Conservation (phyloP, 2,329 filamentous ascomycete species). For the Pseudogymnoascus sp. region DNA sequence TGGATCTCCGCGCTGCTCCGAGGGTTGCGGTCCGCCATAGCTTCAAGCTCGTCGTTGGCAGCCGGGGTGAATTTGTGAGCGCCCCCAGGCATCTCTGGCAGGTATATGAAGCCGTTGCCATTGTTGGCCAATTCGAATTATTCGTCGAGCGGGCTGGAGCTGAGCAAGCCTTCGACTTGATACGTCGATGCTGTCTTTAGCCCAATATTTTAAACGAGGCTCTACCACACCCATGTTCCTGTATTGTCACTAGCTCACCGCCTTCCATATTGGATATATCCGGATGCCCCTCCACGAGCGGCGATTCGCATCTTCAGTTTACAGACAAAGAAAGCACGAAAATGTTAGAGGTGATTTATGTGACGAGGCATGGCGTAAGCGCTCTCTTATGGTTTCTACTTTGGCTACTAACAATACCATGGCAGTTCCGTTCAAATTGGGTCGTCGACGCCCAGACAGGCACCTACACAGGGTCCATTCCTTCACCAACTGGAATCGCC, state of each 20-base stretch:
- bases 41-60: constrained; percentile 13
- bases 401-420: background rate
- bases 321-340: background rate
- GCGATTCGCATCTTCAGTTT: background rate
- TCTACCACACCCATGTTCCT: background rate
- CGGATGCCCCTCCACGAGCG: background rate
- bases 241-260: constrained; percentile 6
- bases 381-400: background rate
- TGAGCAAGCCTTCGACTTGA: background rate
- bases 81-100: constrained; percentile 26
- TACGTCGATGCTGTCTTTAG: constrained; percentile 2
- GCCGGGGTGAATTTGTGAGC: constrained; percentile 18
- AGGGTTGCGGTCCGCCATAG: constrained; percentile 14
- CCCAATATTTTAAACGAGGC: constrained; percentile 8
- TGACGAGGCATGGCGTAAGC: constrained; percentile 68
- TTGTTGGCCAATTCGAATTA: constrained; percentile 3
- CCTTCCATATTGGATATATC: constrained; percentile 6
- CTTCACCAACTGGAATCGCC: constrained; percentile 77
- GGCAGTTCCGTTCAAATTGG: constrained; percentile 85
- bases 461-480: constrained; percentile 63
- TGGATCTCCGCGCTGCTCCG: constrained; percentile 16
- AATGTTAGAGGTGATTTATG: constrained; percentile 45
- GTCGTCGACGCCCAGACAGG: constrained; percentile 74
- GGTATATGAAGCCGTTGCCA: constrained; percentile 23
- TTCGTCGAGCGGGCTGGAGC: background rate